A percentile compares a stretch with the other conserved stretches of the same genome.
These are phyloP conservation scores for Aureobasidium sp. DNA, from an alignment of 2,329 filamentous ascomycete genomes.

Conservation along the genomic window DNA sequence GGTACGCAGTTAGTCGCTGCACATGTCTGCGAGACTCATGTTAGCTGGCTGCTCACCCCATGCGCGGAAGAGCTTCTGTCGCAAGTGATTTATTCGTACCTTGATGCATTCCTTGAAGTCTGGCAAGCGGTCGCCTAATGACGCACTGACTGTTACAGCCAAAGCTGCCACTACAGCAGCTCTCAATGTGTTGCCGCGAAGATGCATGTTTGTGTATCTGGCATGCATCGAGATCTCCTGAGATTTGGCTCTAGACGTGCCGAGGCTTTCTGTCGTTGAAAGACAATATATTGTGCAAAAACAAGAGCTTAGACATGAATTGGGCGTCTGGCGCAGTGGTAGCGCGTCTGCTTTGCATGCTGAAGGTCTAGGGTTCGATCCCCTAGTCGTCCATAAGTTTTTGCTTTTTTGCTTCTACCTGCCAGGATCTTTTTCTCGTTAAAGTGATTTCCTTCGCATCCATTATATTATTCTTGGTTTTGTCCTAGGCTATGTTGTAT, in stretches of 20 bases:
- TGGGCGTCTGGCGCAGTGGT: conserved; percentile 4
- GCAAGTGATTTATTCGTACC: conserved; percentile 41
- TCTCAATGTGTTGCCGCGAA: neutral
- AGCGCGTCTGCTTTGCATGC: conserved; percentile 12
- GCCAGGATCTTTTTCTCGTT: no score
- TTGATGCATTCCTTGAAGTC: conserved; percentile 82
- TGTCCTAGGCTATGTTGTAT: no score
- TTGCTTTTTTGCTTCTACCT: neutral
- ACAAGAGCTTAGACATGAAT: no score
- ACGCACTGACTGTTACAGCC: conserved; percentile 46
- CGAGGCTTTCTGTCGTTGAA: neutral
- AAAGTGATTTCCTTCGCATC: no score
- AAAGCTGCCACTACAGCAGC: conserved; percentile 10
- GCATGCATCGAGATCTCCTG: neutral
- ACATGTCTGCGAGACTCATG: conserved; percentile 54
- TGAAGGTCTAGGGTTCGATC: conserved; percentile 12
- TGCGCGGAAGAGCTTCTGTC: neutral
- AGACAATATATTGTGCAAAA: no score
- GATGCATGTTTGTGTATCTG: conserved; percentile 6
- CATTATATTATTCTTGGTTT: no score
- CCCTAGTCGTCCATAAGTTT: conserved; percentile 3
- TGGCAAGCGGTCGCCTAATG: conserved; percentile 72
- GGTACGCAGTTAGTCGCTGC: conserved; percentile 67
- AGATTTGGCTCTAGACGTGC: neutral
- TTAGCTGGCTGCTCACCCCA: conserved; percentile 14